Base-by-base conservation (phyloP, 1,284 basidiomycete species). In the Hymenochaete sp. region DNA sequence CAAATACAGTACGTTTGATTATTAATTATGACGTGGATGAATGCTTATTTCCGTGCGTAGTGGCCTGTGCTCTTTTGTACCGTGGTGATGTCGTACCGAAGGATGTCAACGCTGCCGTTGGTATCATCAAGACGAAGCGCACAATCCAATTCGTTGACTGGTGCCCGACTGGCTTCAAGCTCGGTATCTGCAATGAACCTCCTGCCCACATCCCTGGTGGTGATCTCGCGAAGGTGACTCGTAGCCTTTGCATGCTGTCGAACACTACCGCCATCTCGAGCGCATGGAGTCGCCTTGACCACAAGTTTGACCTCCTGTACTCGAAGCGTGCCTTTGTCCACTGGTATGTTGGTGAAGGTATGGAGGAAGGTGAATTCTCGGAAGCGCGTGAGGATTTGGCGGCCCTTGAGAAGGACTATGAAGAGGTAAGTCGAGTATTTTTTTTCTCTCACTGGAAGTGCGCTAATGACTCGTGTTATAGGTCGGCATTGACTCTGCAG, bases 291-390 rank as follows among this genome's bases (percentile, higher is more conserved):
- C 79, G 87, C 45, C 76, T 92, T 36, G 93, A 98, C 72, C 87
- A 96, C 78, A 98, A 98, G 71, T 99, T 98, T 65, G 95, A 98
- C 66, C 77, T 98, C 57, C 81, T 98, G 29, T 89, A 89, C 70
- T 93, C 85, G 53, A 93, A 87, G 70, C 86, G 85, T 65, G 91
- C 83, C 49, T 93, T 93, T 62, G 90, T 88, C 38, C 83, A 93
- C 71, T 88, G 90, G 89, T 95, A 93, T 58, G 89, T 92, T 53
- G 93, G 93, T 56, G 93, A 96, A 67, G 93, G 93, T 69, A 98
- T 97, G 93, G 93, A 97, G 67, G 93, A 97, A 71, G 93, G 93
- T 62, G 93, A 98, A 69, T 95, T 97, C 71, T 92, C 89, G 38
- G 93, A 97, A 71, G 93, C 93, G 22, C 87, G 93, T 56, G 93